Conservation (phyloP, 805 yeast species). For the Wickerhamomyces mucosus region DNA sequence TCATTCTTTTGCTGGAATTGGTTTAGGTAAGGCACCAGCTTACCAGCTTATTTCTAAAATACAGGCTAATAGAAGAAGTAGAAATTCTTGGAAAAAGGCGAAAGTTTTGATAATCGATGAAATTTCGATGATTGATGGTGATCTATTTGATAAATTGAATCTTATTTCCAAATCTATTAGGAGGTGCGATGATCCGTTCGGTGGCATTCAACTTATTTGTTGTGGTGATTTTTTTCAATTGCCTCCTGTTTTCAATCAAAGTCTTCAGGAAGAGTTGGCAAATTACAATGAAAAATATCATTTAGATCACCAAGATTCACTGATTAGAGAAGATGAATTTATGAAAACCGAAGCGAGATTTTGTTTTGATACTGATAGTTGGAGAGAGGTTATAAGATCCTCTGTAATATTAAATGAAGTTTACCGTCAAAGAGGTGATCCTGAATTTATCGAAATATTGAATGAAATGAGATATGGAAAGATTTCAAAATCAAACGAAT, state of each 20-base stretch:
- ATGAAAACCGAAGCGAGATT: slow-evolving; percentile 28
- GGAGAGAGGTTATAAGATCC: slow-evolving; percentile 48
- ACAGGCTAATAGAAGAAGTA: slow-evolving; percentile 38
- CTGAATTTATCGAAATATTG: slow-evolving; percentile 60
- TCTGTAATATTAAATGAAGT: slow-evolving; percentile 56
- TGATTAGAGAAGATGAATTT: too few relatives aligned
- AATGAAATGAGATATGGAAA: slow-evolving; percentile 64
- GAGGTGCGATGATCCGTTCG: slow-evolving; percentile 47
- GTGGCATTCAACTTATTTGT: slow-evolving; percentile 67
- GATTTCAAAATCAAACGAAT: slow-evolving; percentile 37
- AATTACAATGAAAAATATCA: slow-evolving; percentile 15
- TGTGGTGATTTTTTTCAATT: slow-evolving; percentile 80
- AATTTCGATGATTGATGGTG: slow-evolving; percentile 72
- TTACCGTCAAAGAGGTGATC: slow-evolving; percentile 71
- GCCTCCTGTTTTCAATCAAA: slow-evolving; percentile 53
- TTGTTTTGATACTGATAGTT: slow-evolving; percentile 57
- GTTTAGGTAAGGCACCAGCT: slow-evolving; percentile 51
- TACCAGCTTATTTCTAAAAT: slow-evolving; percentile 40
- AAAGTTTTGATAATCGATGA: slow-evolving; percentile 68
- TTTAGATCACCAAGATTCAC: too few relatives aligned
- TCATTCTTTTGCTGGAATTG: slow-evolving; percentile 73
- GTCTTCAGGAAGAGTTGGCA: too few relatives aligned
- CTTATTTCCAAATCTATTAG: slow-evolving; percentile 45
- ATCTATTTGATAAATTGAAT: slow-evolving; percentile 55
- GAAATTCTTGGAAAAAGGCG: slow-evolving; percentile 43